phyloP scores from a whole-genome alignment of 179 eudicot species.

The Silene coronaria region DNA sequence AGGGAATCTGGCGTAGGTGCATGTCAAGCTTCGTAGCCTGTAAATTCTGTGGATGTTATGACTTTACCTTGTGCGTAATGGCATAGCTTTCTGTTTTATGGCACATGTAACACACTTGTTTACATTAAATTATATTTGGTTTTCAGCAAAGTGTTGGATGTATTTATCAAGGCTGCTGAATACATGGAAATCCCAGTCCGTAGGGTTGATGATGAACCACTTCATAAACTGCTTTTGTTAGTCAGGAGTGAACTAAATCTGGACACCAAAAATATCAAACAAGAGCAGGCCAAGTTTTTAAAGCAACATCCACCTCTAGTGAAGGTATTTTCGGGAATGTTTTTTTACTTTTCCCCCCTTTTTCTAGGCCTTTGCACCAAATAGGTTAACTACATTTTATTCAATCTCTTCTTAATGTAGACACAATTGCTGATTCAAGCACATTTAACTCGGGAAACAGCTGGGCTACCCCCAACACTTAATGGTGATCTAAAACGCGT shows the following conservation, averaged over 20 bases:
- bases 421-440: conserved; percentile 84
- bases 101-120: neutral
- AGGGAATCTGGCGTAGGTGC: neutral
- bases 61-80: neutral
- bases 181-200: conserved; percentile 81
- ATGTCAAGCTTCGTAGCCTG: neutral
- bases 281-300: conserved; percentile 92
- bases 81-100: neutral
- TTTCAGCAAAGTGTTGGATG: conserved; percentile 88
- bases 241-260: conserved; percentile 84
- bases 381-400: neutral
- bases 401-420: conserved; percentile 35
- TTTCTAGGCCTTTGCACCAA: neutral
- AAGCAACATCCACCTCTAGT: conserved; percentile 92
- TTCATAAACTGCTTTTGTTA: conserved; percentile 62
- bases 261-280: conserved; percentile 75
- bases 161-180: conserved; percentile 79
- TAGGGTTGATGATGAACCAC: conserved; percentile 73
- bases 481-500: conserved; percentile 67
- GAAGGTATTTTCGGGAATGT: conserved; percentile 42
- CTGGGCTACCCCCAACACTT: conserved; percentile 57
- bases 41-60: neutral
- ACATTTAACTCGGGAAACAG: conserved; percentile 61
- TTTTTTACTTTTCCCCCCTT: neutral
- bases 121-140: conserved; percentile 2